Evolutionary conservation across 768 basidiomycete species (phyloP).

Genomic region (Daedaleopsis nitida): DNA sequence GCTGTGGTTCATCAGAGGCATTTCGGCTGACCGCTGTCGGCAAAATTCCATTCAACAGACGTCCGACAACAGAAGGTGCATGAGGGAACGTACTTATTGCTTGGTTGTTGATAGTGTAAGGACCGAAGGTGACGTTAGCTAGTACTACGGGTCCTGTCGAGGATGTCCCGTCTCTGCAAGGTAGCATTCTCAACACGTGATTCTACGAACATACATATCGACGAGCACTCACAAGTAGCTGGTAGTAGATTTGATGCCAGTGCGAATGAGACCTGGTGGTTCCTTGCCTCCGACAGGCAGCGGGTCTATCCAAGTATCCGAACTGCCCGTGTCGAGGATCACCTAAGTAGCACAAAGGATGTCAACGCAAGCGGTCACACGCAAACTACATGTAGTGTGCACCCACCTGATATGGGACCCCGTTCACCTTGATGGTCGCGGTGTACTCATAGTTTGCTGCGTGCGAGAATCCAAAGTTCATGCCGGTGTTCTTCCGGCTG

Average conservation of each 20-base stretch:
- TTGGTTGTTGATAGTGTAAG: conserved; percentile 11
- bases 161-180: conserved; percentile 1
- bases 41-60: too few species aligned
- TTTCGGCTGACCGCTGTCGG: neutral
- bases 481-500: neutral
- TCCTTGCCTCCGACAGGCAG: neutral
- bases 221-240: conserved; percentile 7
- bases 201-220: neutral
- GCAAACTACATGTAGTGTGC: neutral
- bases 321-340: conserved; percentile 8
- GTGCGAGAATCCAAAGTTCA: conserved; percentile 6
- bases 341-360: neutral
- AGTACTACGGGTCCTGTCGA: conserved; percentile 8
- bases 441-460: neutral
- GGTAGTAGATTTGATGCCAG: conserved; percentile 4
- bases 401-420: conserved; percentile 7
- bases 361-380: neutral
- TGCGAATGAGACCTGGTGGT: neutral
- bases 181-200: neutral
- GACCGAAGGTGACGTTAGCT: conserved; percentile 7
- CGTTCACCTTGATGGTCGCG: conserved; percentile 7
- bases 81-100: conserved; percentile 9
- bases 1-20: neutral
- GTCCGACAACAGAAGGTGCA: too few species aligned
- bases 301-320: conserved; percentile 16